Percentiles rank a stretch among this genome's conserved stretches.
Conservation (phyloP, 2,329 filamentous ascomycete genomes). For the Passalora sequoiae region DNA sequence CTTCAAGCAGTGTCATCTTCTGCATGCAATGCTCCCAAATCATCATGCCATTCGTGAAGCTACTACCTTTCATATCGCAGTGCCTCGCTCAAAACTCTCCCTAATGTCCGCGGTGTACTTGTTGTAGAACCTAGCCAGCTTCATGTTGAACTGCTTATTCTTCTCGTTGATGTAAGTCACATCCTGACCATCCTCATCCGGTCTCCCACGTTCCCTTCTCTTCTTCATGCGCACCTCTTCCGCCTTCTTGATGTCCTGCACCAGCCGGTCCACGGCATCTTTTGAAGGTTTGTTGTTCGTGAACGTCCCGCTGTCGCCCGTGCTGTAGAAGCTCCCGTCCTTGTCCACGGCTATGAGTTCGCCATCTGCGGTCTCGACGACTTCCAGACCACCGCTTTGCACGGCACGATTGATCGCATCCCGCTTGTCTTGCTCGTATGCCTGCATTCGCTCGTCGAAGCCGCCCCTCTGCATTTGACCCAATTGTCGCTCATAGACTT, state of each 20-base stretch:
- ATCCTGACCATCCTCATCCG: conserved; percentile 75
- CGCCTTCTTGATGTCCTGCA: conserved; percentile 78
- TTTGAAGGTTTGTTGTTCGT: conserved; percentile 81
- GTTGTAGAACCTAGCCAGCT: conserved; percentile 92
- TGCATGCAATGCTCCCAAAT: too few species aligned
- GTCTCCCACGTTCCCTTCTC: conserved; percentile 69
- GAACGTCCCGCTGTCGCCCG: conserved; percentile 71
- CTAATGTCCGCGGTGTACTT: conserved; percentile 97
- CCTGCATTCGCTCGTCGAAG: conserved; percentile 51
- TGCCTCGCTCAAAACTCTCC: conserved; percentile 95
- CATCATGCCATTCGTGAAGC: not conserved
- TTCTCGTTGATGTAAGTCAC: conserved; percentile 99
- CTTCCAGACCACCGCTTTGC: conserved; percentile 76
- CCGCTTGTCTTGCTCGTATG: conserved; percentile 83
- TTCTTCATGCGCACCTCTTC: conserved; percentile 85
- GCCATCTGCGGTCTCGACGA: conserved; percentile 91
- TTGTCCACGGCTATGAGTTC: conserved; percentile 92
- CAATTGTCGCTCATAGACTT: conserved; percentile 90
- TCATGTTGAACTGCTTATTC: conserved; percentile 99
- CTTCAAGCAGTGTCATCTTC: too few species aligned
- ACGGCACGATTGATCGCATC: conserved; percentile 80
- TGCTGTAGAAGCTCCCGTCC: conserved; percentile 85
- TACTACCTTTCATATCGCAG: conserved; percentile 65
- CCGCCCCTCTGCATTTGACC: conserved; percentile 58
- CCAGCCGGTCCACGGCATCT: conserved; percentile 79